Conservation (phyloP, 2,329 filamentous ascomycete genomes). For the Polychaeton citri region DNA sequence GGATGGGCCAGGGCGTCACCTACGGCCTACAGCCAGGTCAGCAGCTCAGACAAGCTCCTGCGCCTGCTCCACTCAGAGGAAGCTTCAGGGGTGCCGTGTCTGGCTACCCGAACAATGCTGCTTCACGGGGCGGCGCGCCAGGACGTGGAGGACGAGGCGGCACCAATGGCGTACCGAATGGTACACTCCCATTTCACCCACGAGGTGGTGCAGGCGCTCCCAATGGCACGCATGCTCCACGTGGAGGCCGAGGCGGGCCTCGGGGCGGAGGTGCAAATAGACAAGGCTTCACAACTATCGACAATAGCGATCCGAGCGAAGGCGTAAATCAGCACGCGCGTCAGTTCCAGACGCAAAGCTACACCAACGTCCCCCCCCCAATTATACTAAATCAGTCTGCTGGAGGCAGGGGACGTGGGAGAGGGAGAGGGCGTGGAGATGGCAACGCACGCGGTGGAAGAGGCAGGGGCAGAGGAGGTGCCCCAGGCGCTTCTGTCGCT, state of each 20-base stretch:
- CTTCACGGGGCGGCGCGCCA: constrained; percentile 13
- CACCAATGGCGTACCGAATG: not conserved
- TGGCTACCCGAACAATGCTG: constrained; percentile 26
- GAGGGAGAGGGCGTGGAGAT: constrained; percentile 14
- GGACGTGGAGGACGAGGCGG: constrained; percentile 30
- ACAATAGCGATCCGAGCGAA: constrained; percentile 38
- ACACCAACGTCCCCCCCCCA: constrained; percentile 45
- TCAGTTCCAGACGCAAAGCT: constrained; percentile 41
- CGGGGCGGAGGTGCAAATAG: constrained; percentile 20
- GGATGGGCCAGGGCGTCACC: not conserved
- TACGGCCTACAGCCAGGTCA: constrained; percentile 19
- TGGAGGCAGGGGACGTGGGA: constrained; percentile 19
- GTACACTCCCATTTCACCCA: not conserved
- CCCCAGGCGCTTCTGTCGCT: no score
- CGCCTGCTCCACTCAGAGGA: constrained; percentile 45
- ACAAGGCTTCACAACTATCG: constrained; percentile 31
- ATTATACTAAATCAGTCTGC: constrained; percentile 36
- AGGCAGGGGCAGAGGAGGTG: constrained; percentile 9
- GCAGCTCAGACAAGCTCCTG: constrained; percentile 44
- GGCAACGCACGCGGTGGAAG: constrained; percentile 10
- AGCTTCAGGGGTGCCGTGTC: constrained; percentile 45
- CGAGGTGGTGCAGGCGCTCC: not conserved
- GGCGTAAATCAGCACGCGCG: constrained; percentile 44
- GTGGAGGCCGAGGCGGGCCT: constrained; percentile 8
- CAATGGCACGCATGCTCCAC: not conserved